Conservation (phyloP, 2,329 filamentous ascomycete species). For the Chaetomium strumarium region DNA sequence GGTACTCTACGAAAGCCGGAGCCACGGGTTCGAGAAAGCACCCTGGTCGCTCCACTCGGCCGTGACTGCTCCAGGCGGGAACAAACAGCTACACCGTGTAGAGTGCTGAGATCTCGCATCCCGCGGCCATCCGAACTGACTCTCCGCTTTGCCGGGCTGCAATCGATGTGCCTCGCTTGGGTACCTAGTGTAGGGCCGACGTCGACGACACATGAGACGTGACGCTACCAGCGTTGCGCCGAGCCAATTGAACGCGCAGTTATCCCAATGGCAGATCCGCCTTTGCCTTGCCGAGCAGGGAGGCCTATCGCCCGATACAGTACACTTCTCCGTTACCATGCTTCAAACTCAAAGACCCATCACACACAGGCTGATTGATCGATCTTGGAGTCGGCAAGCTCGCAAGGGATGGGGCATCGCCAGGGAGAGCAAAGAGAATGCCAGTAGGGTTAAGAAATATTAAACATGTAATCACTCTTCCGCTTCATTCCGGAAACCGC, state of each 20-base stretch:
- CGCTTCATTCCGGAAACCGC: no score
- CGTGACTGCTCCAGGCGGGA: no score
- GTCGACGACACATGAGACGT: not conserved
- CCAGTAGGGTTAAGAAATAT: not conserved
- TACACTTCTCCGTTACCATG: not conserved
- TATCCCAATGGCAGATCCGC: not conserved
- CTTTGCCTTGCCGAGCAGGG: not conserved
- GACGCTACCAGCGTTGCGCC: not conserved
- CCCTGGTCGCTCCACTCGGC: no score
- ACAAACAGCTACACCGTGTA: no score
- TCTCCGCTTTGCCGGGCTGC: not conserved
- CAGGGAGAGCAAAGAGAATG: not conserved
- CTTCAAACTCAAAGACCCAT: conserved; percentile 1
- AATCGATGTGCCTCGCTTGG: conserved; percentile 8
- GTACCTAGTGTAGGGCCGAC: not conserved
- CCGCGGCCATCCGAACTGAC: not conserved
- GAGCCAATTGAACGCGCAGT: not conserved
- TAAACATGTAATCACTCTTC: no score
- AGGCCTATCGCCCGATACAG: not conserved
- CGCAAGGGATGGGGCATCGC: no score
- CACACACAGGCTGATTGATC: conserved; percentile 1
- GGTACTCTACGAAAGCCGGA: no score
- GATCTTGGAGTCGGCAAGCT: not conserved
- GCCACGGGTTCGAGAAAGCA: no score
- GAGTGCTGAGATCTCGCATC: conserved; percentile 1